Evolutionary conservation across 1,139 yeast genomes (phyloP).

Genomic region (Suhomyces ambrosiae): DNA sequence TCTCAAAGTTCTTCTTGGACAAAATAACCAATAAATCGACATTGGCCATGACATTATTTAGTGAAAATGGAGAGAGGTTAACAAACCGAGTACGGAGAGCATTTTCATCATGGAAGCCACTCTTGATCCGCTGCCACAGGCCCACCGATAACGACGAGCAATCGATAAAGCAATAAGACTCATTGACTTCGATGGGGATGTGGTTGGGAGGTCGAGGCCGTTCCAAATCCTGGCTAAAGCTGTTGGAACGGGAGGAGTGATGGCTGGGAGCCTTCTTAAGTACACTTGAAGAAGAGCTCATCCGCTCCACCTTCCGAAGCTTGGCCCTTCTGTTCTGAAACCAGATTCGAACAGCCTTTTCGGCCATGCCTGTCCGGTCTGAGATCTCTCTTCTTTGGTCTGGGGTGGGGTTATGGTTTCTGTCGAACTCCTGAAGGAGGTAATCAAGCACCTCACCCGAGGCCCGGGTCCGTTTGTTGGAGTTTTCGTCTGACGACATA

Average conservation of each 20-base stretch:
- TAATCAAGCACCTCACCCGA: constrained; percentile 80
- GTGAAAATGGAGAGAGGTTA: constrained; percentile 66
- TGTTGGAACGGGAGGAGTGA: constrained; percentile 10
- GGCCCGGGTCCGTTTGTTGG: constrained; percentile 58
- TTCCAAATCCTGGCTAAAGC: constrained; percentile 12
- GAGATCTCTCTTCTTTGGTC: constrained; percentile 73
- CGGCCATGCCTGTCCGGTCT: constrained; percentile 79
- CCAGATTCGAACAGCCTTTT: constrained; percentile 92
- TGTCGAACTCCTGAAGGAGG: constrained; percentile 68
- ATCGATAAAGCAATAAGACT: constrained; percentile 67
- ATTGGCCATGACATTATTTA: constrained; percentile 61
- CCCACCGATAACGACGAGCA: constrained; percentile 71
- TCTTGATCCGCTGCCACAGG: constrained; percentile 73
- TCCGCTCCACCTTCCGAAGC: constrained; percentile 53
- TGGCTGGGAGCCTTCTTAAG: constrained; percentile 8
- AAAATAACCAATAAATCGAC: constrained; percentile 70
- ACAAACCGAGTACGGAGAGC: constrained; percentile 47
- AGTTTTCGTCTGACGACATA: constrained; percentile 29
- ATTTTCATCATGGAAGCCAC: constrained; percentile 54
- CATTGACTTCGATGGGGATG: constrained; percentile 60
- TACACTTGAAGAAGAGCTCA: constrained; percentile 25
- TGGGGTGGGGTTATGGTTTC: constrained; percentile 71
- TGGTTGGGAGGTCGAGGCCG: constrained; percentile 5
- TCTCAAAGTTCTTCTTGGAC: constrained; percentile 67
- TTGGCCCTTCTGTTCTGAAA: constrained; percentile 91